Percentiles rank a stretch among this genome's conserved stretches.
Conservation (phyloP, 2,329 filamentous ascomycete genomes). For the Lachnellula occidentalis region DNA sequence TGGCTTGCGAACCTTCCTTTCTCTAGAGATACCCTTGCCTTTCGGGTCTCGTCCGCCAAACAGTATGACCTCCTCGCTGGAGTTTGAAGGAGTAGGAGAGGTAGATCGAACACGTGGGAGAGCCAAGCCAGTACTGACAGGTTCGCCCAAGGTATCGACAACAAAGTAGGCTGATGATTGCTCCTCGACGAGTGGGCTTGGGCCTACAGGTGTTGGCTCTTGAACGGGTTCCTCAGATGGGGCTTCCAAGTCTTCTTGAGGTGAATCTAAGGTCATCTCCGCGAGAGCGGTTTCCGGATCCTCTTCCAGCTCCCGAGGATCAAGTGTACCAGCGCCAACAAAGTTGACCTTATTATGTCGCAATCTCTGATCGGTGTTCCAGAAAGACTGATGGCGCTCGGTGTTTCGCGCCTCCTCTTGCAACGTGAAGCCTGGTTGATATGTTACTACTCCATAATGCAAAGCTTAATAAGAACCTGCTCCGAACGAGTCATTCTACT, state of each 20-base stretch:
- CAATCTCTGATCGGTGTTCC: conserved; percentile 44
- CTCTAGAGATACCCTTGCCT: conserved; percentile 7
- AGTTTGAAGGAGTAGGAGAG: conserved; percentile 44
- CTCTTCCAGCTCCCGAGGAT: conserved; percentile 27
- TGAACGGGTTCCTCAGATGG: background rate
- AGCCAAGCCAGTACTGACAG: conserved; percentile 28
- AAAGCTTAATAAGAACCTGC: background rate
- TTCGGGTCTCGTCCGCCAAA: conserved; percentile 49
- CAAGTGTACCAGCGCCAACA: conserved; percentile 50
- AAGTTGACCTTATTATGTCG: conserved; percentile 53
- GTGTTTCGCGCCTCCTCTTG: conserved; percentile 55
- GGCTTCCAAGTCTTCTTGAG: background rate
- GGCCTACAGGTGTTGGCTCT: background rate
- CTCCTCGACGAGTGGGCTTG: background rate
- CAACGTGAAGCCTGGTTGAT: conserved; percentile 33
- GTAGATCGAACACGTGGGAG: conserved; percentile 26
- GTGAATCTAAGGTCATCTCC: conserved; percentile 17
- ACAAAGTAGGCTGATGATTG: conserved; percentile 27
- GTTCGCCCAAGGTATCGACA: conserved; percentile 31
- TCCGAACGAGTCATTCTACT: background rate
- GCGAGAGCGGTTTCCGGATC: conserved; percentile 28
- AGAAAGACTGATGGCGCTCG: conserved; percentile 42
- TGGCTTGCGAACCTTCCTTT: background rate
- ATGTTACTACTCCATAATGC: background rate
- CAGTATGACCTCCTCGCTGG: conserved; percentile 68